Conservation (phyloP, 2,329 filamentous ascomycete species). For the Phialemoniopsis sp. region DNA sequence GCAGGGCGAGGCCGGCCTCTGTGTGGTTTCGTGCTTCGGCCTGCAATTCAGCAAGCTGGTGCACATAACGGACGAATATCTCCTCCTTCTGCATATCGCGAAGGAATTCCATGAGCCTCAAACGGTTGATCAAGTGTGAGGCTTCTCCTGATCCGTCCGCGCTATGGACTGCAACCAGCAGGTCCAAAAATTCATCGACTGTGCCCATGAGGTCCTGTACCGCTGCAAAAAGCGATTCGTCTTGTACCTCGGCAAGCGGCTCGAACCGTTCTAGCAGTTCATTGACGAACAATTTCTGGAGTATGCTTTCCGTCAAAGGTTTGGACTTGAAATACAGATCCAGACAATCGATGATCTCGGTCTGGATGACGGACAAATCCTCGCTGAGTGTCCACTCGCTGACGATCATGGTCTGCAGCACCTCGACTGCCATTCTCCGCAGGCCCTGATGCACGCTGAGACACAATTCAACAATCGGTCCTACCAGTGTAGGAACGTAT, state of each 20-base stretch:
- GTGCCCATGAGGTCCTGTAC: slow-evolving; percentile 77
- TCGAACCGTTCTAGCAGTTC: slow-evolving; percentile 82
- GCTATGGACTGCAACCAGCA: slow-evolving; percentile 85
- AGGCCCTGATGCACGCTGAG: slow-evolving; percentile 92
- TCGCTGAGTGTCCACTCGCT: slow-evolving; percentile 97
- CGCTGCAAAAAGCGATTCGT: slow-evolving; percentile 72
- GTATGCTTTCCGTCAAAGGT: slow-evolving; percentile 78
- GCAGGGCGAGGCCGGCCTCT: slow-evolving; percentile 83
- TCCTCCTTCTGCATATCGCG: slow-evolving; percentile 96
- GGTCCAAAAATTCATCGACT: slow-evolving; percentile 84
- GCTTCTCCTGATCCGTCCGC: slow-evolving; percentile 70
- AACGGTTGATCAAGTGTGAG: slow-evolving; percentile 78
- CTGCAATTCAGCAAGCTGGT: slow-evolving; percentile 81
- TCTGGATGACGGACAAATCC: slow-evolving; percentile 86
- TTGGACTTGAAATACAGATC: slow-evolving; percentile 88
- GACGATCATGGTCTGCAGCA: slow-evolving; percentile 96
- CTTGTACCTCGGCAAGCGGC: slow-evolving; percentile 58
- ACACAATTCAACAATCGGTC: slow-evolving; percentile 88
- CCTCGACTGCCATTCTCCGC: slow-evolving; percentile 83
- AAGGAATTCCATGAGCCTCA: slow-evolving; percentile 92
- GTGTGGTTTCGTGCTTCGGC: slow-evolving; percentile 71
- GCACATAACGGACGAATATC: slow-evolving; percentile 93
- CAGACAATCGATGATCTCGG: slow-evolving; percentile 92
- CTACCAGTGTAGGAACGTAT: slow-evolving; percentile 89
- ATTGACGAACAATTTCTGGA: slow-evolving; percentile 87